A percentile compares a stretch with the other conserved stretches of the same genome.
Conservation (phyloP, 176 grass and related monocot genomes). For the Themeda triandra region DNA sequence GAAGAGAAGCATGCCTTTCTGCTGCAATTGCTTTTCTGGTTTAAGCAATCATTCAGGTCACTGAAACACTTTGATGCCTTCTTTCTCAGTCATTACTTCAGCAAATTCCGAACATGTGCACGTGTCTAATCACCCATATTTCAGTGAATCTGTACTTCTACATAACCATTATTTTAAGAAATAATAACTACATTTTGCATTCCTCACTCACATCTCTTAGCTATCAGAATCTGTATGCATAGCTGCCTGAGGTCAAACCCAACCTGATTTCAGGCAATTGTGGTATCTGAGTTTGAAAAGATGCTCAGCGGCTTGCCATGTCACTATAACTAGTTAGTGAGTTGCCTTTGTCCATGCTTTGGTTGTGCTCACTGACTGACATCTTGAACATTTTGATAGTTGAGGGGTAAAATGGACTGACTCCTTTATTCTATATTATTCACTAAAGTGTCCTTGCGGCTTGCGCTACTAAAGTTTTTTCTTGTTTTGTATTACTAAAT, state of each 20-base stretch:
- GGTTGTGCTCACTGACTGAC: background rate
- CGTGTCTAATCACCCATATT: slow-evolving; percentile 5
- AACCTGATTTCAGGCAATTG: background rate
- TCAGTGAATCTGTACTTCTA: background rate
- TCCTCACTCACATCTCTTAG: background rate
- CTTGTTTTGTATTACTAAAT: background rate
- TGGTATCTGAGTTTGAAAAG: background rate
- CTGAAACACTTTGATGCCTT: slow-evolving; percentile 30
- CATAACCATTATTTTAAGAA: background rate
- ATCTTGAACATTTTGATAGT: no score
- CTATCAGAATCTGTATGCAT: background rate
- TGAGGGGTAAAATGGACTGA: background rate
- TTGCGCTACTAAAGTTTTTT: background rate
- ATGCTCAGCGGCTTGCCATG: background rate
- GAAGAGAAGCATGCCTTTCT: slow-evolving; percentile 87
- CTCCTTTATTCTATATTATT: no score
- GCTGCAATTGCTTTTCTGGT: slow-evolving; percentile 93
- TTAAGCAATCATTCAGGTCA: slow-evolving; percentile 99
- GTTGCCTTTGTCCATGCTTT: background rate
- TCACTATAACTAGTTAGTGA: background rate
- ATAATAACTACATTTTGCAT: background rate
- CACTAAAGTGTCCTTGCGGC: no score
- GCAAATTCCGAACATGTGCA: background rate
- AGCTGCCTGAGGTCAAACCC: background rate
- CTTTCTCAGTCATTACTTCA: slow-evolving; percentile 23